Conservation (phyloP, 306 rosid species). For the Sicyos baderoa region DNA sequence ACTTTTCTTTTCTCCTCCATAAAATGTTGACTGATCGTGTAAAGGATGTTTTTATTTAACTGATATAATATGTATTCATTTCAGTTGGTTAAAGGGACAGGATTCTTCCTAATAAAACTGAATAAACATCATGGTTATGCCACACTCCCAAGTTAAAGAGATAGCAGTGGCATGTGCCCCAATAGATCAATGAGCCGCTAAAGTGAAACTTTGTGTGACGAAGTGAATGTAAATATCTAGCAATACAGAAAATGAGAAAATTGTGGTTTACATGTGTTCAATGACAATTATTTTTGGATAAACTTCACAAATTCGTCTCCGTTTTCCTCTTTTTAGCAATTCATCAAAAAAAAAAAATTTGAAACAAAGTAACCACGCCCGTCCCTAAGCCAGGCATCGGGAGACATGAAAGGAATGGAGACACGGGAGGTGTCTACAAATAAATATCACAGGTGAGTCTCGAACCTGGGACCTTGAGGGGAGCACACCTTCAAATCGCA, state of each 20-base stretch:
- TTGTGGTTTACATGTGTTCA: neutral
- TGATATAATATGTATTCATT: neutral
- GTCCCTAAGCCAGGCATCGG: too few relatives aligned
- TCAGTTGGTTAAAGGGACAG: neutral
- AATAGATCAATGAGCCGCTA: neutral
- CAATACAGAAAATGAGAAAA: neutral
- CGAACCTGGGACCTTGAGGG: too few relatives aligned
- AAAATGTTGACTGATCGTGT: neutral
- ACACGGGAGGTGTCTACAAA: too few relatives aligned
- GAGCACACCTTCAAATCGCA: too few relatives aligned
- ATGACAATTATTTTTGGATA: neutral
- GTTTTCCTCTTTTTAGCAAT: neutral
- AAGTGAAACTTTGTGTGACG: neutral
- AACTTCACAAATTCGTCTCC: neutral
- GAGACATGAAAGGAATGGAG: too few relatives aligned
- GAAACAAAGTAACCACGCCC: too few relatives aligned
- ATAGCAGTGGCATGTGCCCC: neutral
- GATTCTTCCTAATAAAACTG: neutral
- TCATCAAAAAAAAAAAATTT: too few relatives aligned
- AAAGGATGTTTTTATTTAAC: neutral
- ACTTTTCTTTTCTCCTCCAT: neutral
- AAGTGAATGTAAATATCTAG: neutral
- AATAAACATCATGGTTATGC: neutral
- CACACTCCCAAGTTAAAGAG: neutral
- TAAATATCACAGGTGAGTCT: too few relatives aligned